Evolutionary conservation across 2,329 filamentous ascomycete species (phyloP).

Genomic region (Paramyrothecium roridum): DNA sequence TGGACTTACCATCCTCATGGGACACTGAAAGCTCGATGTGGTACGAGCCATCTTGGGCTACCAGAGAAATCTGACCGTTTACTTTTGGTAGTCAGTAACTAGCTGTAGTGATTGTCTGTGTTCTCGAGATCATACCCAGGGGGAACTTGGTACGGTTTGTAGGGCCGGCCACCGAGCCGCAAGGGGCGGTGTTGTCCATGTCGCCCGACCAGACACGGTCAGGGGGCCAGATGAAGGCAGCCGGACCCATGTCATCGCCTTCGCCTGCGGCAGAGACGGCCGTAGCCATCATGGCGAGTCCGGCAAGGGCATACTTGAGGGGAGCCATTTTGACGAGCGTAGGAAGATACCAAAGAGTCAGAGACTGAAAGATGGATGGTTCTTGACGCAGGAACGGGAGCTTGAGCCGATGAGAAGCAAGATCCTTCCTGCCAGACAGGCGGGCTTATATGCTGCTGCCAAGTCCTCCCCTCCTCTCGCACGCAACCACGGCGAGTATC

Average conservation of each 20-base stretch:
- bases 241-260: slow-evolving; percentile 44
- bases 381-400: too few relatives aligned
- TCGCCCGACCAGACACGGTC: slow-evolving; percentile 53
- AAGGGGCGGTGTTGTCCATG: slow-evolving; percentile 54
- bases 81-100: slow-evolving; percentile 28
- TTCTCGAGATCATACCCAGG: slow-evolving; percentile 34
- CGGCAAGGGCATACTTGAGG: slow-evolving; percentile 12
- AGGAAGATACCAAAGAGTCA: neutral
- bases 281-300: slow-evolving; percentile 9
- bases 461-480: too few relatives aligned
- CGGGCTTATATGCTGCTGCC: too few relatives aligned
- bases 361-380: neutral
- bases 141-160: slow-evolving; percentile 55
- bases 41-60: slow-evolving; percentile 55
- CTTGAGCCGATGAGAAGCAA: too few relatives aligned
- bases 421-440: too few relatives aligned
- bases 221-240: slow-evolving; percentile 58
- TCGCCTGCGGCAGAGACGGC: slow-evolving; percentile 7
- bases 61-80: slow-evolving; percentile 51
- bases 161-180: slow-evolving; percentile 46
- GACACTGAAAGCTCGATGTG: slow-evolving; percentile 52
- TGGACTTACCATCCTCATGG: slow-evolving; percentile 40
- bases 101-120: neutral
- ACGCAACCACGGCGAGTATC: neutral
- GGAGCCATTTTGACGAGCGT: slow-evolving; percentile 10